These are phyloP conservation scores for Oenanthe sinensis DNA, from an alignment of 129 eudicot genomes.

Conservation along the genomic window DNA sequence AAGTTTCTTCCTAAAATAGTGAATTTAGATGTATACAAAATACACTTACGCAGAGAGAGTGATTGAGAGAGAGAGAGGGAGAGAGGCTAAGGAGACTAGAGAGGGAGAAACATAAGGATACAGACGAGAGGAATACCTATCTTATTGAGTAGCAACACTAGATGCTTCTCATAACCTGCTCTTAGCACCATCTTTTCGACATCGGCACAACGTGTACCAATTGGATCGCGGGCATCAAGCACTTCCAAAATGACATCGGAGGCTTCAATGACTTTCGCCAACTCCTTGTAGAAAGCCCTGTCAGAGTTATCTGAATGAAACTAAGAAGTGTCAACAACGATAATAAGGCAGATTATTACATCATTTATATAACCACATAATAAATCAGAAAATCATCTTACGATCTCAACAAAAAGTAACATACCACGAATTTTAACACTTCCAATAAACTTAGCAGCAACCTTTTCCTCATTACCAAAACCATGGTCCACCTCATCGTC, in stretches of 20 bases:
- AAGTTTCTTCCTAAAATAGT: too few species aligned
- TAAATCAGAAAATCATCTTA: not conserved
- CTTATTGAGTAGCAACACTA: conserved; percentile 82
- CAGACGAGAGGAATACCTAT: conserved; percentile 36
- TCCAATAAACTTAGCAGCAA: conserved; percentile 20
- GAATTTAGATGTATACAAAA: not conserved
- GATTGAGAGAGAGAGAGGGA: too few species aligned
- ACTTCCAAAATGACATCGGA: conserved; percentile 98
- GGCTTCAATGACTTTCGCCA: conserved; percentile 89
- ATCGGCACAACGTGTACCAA: conserved; percentile 85
- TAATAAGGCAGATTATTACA: not conserved
- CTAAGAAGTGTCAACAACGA: not conserved
- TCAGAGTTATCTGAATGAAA: conserved; percentile 58
- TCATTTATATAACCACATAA: not conserved
- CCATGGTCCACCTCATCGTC: conserved; percentile 35
- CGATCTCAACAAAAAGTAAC: not conserved
- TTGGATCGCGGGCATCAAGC: conserved; percentile 98
- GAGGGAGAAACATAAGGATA: not conserved
- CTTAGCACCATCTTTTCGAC: conserved; percentile 90
- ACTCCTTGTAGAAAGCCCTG: conserved; percentile 88
- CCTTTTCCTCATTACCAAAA: conserved; percentile 29
- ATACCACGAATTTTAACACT: conserved; percentile 49
- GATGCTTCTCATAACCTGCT: conserved; percentile 81
- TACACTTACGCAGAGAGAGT: too few species aligned
- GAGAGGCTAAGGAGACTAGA: not conserved